Percentiles rank a stretch among this genome's conserved stretches.
These are phyloP conservation scores for Hondaea fermentalgiana DNA, from an alignment of 108 stramenopile species.

Conservation along the genomic window DNA sequence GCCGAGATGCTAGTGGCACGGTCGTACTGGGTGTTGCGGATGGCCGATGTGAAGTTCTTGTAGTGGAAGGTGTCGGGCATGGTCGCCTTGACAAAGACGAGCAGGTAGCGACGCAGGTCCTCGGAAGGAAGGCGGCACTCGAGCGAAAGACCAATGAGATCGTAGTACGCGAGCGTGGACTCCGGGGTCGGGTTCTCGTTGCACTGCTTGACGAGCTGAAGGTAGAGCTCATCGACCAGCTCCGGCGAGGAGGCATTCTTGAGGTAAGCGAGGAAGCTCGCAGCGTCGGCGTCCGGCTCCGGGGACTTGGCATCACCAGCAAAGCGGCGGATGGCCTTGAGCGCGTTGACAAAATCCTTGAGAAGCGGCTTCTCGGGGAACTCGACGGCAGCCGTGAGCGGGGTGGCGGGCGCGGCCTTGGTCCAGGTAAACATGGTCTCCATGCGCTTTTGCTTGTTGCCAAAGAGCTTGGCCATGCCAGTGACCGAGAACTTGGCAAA, in stretches of 20 bases:
- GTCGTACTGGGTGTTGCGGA: background rate
- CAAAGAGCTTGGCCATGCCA: background rate
- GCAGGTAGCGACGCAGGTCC: conserved; percentile 34
- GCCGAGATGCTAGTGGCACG: background rate
- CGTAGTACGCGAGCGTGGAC: conserved; percentile 35
- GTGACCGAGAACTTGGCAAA: background rate
- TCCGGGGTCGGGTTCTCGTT: conserved; percentile 34
- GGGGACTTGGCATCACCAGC: conserved; percentile 44
- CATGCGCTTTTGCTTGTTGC: background rate
- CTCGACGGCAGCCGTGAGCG: conserved; percentile 35
- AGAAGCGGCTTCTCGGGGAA: conserved; percentile 22
- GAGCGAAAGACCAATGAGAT: conserved; percentile 33
- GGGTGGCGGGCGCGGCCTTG: conserved; percentile 27
- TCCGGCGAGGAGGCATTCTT: background rate
- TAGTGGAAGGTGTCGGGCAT: conserved; percentile 2
- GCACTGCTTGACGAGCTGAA: conserved; percentile 56
- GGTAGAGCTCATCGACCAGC: conserved; percentile 39
- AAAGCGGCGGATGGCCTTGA: conserved; percentile 46
- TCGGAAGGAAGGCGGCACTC: conserved; percentile 38
- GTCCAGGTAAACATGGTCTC: conserved; percentile 33
- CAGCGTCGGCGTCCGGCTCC: conserved; percentile 34
- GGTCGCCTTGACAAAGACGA: conserved; percentile 31
- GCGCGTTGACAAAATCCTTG: conserved; percentile 42
- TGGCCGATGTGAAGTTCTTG: background rate
- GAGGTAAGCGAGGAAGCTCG: conserved; percentile 21